Evolutionary conservation across 805 yeast genomes (phyloP).

Genomic region (Nakazawaea peltata): DNA sequence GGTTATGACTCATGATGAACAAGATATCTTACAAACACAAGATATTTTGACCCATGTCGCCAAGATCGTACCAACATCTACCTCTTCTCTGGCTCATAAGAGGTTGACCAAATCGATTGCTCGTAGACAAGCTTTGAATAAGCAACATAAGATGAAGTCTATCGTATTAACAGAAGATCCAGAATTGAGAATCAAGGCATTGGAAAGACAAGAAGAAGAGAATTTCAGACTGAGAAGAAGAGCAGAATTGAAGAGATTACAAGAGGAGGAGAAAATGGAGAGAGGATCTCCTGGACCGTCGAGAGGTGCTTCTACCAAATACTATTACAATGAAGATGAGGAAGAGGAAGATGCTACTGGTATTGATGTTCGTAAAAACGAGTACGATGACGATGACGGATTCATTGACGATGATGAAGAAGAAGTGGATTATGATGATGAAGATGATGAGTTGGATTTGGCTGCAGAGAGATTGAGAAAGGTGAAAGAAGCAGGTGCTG

Average conservation of each 20-base stretch:
- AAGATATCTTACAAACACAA: conserved; percentile 64
- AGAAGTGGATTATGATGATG: conserved; percentile 35
- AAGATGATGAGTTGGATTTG: conserved; percentile 34
- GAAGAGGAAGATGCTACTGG: conserved; percentile 29
- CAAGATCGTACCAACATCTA: conserved; percentile 83
- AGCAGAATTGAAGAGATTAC: conserved; percentile 40
- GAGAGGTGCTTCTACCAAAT: not conserved
- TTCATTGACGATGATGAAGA: conserved; percentile 27
- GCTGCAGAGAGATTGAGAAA: conserved; percentile 44
- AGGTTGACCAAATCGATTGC: conserved; percentile 67
- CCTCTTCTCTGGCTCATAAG: conserved; percentile 76
- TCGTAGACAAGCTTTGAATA: conserved; percentile 34
- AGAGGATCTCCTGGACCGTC: conserved; percentile 20
- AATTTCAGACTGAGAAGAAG: conserved; percentile 59
- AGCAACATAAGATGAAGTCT: conserved; percentile 39
- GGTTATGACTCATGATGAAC: conserved; percentile 61
- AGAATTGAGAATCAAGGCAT: conserved; percentile 52
- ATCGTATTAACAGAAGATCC: conserved; percentile 58
- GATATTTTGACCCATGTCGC: conserved; percentile 56
- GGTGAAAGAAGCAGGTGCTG: conserved; percentile 40
- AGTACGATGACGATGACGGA: conserved; percentile 23
- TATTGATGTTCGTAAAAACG: conserved; percentile 26
- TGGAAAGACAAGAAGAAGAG: conserved; percentile 61
- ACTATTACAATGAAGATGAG: conserved; percentile 9
- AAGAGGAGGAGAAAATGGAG: conserved; percentile 52